Evolutionary conservation across 495 filamentous ascomycete species (phyloP).

Genomic region (Trichoderma parareesei): DNA sequence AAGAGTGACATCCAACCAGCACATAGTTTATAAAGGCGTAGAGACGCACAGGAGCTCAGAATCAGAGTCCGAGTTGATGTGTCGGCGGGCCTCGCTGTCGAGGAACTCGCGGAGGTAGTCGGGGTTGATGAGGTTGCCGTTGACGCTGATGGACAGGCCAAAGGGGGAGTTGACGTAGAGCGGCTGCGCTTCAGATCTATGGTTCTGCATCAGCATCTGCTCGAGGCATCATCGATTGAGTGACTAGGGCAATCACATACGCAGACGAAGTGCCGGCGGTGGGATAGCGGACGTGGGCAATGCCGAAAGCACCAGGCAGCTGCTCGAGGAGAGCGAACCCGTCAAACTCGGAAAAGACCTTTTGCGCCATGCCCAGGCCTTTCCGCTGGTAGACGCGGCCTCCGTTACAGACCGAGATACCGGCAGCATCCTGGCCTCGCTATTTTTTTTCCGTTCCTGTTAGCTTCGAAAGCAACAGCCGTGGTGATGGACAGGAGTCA

Average conservation of each 20-base stretch:
- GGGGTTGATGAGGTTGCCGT: constrained; percentile 96
- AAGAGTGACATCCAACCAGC: background rate
- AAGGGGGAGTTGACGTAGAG: constrained; percentile 94
- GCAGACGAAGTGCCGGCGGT: constrained; percentile 76
- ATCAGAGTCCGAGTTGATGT: constrained; percentile 96
- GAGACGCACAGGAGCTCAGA: constrained; percentile 54
- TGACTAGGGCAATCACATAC: constrained; percentile 19
- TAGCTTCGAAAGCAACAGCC: background rate
- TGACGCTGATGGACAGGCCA: constrained; percentile 54
- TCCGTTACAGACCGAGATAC: constrained; percentile 73
- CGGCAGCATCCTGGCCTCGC: constrained; percentile 86
- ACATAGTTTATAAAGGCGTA: background rate
- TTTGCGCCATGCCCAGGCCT: constrained; percentile 84
- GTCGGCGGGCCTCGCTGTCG: constrained; percentile 82
- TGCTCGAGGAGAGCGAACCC: background rate
- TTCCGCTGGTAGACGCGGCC: constrained; percentile 86
- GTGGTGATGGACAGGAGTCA: background rate
- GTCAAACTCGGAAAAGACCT: constrained; percentile 51
- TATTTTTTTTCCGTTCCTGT: constrained; percentile 28
- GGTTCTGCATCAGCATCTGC: background rate
- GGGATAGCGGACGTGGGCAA: constrained; percentile 84
- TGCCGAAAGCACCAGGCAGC: constrained; percentile 73
- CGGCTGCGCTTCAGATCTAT: constrained; percentile 68
- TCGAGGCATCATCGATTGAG: background rate
- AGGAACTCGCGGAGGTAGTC: constrained; percentile 67